Evolutionary conservation across 176 grass and related monocot genomes (phyloP).

Genomic region (Cenchrus americanus): DNA sequence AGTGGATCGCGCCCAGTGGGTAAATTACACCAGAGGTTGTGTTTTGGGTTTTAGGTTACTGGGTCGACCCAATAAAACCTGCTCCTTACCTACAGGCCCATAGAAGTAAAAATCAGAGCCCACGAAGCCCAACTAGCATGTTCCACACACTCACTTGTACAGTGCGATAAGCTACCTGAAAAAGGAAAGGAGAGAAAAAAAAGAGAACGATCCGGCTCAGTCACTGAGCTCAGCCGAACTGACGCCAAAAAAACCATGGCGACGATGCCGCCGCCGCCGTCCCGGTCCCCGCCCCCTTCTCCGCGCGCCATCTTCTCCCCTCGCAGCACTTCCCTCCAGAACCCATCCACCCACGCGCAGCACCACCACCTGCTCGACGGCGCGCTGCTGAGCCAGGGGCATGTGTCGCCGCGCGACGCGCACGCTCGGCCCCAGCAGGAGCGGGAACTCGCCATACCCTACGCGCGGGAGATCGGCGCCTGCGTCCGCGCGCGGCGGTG

Average conservation of each 20-base stretch:
- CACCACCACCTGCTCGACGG: conserved; percentile 32
- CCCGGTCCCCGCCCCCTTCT: not conserved
- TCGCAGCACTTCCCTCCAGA: conserved; percentile 31
- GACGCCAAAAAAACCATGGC: conserved; percentile 54
- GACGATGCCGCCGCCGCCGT: conserved; percentile 36
- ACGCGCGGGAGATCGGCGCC: conserved; percentile 53
- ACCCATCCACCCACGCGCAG: not conserved
- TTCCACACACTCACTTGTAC: conserved; percentile 21
- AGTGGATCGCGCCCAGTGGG: too few relatives aligned
- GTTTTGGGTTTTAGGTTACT: too few relatives aligned
- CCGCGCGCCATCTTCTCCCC: conserved; percentile 28
- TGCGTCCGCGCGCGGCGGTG: conserved; percentile 54
- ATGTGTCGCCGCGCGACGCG: conserved; percentile 23
- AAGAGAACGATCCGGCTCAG: not conserved
- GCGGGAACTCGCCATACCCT: conserved; percentile 25
- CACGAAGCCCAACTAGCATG: not conserved
- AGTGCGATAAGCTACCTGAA: not conserved
- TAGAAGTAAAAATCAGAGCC: not conserved
- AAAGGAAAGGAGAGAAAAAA: not conserved
- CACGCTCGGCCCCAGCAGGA: not conserved
- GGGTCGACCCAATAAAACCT: too few relatives aligned
- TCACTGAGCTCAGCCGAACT: conserved; percentile 33
- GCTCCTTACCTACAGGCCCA: not conserved
- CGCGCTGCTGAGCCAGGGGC: conserved; percentile 20
- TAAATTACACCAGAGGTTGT: too few relatives aligned